These are phyloP conservation scores for Alternaria metachromatica DNA, from an alignment of 2,329 filamentous ascomycete species.

Conservation along the genomic window DNA sequence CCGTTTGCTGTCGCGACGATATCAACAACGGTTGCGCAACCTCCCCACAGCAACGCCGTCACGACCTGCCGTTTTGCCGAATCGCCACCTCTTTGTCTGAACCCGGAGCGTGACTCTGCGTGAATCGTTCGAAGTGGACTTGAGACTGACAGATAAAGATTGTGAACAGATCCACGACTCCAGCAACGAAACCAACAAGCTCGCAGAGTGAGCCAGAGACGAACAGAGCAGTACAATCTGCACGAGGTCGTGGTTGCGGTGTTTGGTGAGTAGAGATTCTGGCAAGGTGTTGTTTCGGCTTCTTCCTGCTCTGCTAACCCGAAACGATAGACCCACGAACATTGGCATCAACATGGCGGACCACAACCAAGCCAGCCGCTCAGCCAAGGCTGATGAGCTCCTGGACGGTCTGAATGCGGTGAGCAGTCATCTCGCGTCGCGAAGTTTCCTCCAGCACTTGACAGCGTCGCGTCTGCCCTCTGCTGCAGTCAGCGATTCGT, in stretches of 20 bases:
- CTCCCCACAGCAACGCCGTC: not conserved
- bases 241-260: slow-evolving; percentile 16
- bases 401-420: slow-evolving; percentile 44
- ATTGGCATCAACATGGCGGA: slow-evolving; percentile 38
- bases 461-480: slow-evolving; percentile 47
- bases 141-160: slow-evolving; percentile 3
- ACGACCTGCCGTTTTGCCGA: not conserved
- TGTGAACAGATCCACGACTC: slow-evolving; percentile 4
- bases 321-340: slow-evolving; percentile 36
- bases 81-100: not conserved
- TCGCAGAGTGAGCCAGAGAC: slow-evolving; percentile 15
- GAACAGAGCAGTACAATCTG: slow-evolving; percentile 21
- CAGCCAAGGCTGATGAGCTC: slow-evolving; percentile 36
- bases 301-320: slow-evolving; percentile 35
- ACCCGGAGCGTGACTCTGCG: not conserved
- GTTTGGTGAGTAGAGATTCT: slow-evolving; percentile 24
- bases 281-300: slow-evolving; percentile 38
- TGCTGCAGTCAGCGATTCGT: slow-evolving; percentile 48
- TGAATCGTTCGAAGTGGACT: not conserved
- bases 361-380: slow-evolving; percentile 29
- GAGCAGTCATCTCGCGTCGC: slow-evolving; percentile 40
- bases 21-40: slow-evolving; percentile 4
- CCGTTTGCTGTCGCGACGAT: slow-evolving; percentile 15
- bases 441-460: slow-evolving; percentile 43
- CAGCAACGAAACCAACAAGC: slow-evolving; percentile 12